Base-by-base conservation (phyloP, 2,329 filamentous ascomycete species). In the Fusarium acutatum region DNA sequence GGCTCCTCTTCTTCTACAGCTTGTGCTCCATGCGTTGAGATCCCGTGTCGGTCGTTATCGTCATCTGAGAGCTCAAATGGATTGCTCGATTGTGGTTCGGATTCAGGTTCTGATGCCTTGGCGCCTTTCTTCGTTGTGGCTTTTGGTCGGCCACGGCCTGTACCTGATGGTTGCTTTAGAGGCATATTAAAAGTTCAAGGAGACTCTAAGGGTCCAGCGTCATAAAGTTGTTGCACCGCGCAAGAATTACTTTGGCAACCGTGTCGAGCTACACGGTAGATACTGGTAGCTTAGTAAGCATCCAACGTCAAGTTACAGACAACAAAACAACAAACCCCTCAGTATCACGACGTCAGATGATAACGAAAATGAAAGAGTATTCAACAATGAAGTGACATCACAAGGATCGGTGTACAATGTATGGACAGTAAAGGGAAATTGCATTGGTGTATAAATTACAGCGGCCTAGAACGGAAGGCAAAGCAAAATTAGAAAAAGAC, bases 381-480 rank as follows among this genome's bases (percentile, higher is more conserved):
- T 9, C 2, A 40, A n/a, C 13, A 9, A 14, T 15, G 7, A 34
- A n/a, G 10, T 35, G 20, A 35, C 30, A 24, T 43, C 67, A 68
- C 30, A 41, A 9, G 17, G 4, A 22, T 26, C 32, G 20, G 32
- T 15, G 18, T 30, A 10, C 5, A 40, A 15, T 3, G 15, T 24
- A 7, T 43, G 22, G 54, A 72, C 76, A 75, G 78, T 77, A 80
- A 83, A 83, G 80, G 84, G 85, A 86, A 88, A 87, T 88, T 87
- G 87, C 86, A 83, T 86, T 86, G 83, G 84, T 86, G 83, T 88
- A 88, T 89, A 89, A 87, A 89, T 89, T 90, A 90, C 88, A 90
- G 85, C 87, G 87, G 86, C 83, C 82, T 84, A 84, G 83, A 84
- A 83, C 82, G 82, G 82, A 82, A 80, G 83, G 82, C 83, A 84